Evolutionary conservation across 768 basidiomycete species (phyloP).

Genomic region (Hygrocybe punicea): DNA sequence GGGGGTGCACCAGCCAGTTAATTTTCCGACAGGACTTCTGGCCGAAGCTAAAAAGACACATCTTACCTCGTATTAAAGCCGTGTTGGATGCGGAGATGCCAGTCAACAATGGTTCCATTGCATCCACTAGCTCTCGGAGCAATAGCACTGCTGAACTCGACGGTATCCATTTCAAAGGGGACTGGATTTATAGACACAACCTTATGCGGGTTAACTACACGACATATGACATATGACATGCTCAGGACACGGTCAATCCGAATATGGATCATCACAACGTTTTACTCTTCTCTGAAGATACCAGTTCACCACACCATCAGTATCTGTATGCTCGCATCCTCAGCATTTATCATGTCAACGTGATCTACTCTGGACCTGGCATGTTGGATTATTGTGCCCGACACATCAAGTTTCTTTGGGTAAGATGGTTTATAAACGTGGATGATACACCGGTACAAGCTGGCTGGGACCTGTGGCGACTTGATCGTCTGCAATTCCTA

Average conservation of each 20-base stretch:
- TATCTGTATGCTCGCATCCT: constrained; percentile 33
- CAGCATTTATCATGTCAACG: constrained; percentile 25
- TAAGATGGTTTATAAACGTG: constrained; percentile 29
- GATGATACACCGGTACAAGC: constrained; percentile 5
- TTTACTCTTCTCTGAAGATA: constrained; percentile 20
- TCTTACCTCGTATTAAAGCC: constrained; percentile 13
- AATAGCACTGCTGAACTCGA: neutral
- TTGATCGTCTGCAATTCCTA: constrained; percentile 22
- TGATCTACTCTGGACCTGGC: constrained; percentile 10
- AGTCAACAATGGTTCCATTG: neutral
- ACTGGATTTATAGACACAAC: constrained; percentile 19
- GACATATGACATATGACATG: constrained; percentile 26
- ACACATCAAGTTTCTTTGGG: constrained; percentile 32
- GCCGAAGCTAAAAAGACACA: constrained; percentile 24
- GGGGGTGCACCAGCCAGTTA: neutral
- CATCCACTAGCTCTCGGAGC: neutral
- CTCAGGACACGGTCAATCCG: constrained; percentile 22
- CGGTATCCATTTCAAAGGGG: constrained; percentile 10
- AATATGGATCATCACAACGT: constrained; percentile 10
- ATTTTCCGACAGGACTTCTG: constrained; percentile 22
- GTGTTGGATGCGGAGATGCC: neutral
- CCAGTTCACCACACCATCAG: constrained; percentile 13
- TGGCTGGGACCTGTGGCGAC: neutral
- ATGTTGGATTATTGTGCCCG: neutral
- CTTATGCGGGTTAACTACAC: constrained; percentile 30